phyloP scores from a whole-genome alignment of 306 rosid species.

The Abrus pulchellus region DNA sequence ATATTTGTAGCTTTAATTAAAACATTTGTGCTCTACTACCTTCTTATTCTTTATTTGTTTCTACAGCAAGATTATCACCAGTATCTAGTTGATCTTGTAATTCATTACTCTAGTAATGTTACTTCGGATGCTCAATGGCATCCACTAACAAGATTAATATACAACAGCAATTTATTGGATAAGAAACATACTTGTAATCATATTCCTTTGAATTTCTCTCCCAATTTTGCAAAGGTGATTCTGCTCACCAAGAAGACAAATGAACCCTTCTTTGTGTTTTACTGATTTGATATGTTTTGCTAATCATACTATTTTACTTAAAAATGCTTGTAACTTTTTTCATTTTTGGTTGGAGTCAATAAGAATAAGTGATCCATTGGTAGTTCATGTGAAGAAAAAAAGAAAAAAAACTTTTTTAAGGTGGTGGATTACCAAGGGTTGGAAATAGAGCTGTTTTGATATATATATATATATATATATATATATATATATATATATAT shows the following conservation, averaged over 20 bases:
- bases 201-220: conserved; percentile 18
- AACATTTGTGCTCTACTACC: conserved; percentile 12
- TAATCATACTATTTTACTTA: conserved; percentile 26
- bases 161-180: conserved; percentile 40
- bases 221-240: conserved; percentile 30
- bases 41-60: conserved; percentile 19
- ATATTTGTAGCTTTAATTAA: conserved; percentile 18
- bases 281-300: neutral
- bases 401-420: too few relatives aligned
- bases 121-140: conserved; percentile 26
- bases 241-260: neutral
- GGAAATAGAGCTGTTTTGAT: too few relatives aligned
- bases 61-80: conserved; percentile 12
- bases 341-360: too few relatives aligned
- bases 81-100: conserved; percentile 20
- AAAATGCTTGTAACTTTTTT: neutral
- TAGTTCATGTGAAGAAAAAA: too few relatives aligned
- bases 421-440: too few relatives aligned
- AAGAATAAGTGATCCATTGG: too few relatives aligned
- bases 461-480: too few relatives aligned
- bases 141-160: conserved; percentile 36
- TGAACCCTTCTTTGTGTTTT: conserved; percentile 7
- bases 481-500: too few relatives aligned
- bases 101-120: conserved; percentile 29
- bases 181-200: conserved; percentile 34